Conservation (phyloP, 129 eudicot genomes). For the Flaveria linearis region DNA sequence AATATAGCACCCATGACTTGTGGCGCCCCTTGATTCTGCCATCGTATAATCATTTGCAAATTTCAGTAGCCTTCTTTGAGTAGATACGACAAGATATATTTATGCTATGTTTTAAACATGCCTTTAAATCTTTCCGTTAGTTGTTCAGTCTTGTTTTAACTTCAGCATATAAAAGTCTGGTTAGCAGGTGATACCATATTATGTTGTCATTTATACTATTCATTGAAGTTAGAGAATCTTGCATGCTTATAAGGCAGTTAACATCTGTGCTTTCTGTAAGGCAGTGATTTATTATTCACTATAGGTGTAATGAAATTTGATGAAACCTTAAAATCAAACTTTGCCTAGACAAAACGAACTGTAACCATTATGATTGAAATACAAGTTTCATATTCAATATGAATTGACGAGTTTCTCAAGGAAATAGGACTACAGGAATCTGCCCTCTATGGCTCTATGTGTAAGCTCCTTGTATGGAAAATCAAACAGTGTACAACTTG, state of each 20-base stretch:
- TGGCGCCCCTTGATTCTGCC: background rate
- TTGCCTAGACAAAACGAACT: background rate
- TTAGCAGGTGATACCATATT: background rate
- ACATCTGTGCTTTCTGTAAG: background rate
- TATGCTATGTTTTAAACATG: background rate
- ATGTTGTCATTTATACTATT: background rate
- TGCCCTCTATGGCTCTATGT: background rate
- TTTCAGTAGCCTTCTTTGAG: background rate
- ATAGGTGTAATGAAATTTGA: background rate
- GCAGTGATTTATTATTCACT: background rate
- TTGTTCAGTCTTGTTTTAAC: too few relatives aligned
- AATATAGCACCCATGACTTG: background rate
- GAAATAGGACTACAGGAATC: background rate
- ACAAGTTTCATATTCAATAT: conserved; percentile 2
- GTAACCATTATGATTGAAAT: background rate
- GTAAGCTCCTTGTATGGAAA: background rate
- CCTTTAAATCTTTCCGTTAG: background rate
- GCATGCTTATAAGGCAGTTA: background rate
- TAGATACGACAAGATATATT: background rate
- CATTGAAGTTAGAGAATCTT: background rate
- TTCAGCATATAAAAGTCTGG: background rate
- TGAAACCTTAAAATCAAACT: background rate
- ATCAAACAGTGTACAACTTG: conserved; percentile 4
- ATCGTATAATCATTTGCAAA: background rate
- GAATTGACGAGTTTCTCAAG: conserved; percentile 15